Evolutionary conservation across 495 filamentous ascomycete species (phyloP), one percentile per base, ranked within the genome.

Genomic region (Aspergillus leporis): DNA sequence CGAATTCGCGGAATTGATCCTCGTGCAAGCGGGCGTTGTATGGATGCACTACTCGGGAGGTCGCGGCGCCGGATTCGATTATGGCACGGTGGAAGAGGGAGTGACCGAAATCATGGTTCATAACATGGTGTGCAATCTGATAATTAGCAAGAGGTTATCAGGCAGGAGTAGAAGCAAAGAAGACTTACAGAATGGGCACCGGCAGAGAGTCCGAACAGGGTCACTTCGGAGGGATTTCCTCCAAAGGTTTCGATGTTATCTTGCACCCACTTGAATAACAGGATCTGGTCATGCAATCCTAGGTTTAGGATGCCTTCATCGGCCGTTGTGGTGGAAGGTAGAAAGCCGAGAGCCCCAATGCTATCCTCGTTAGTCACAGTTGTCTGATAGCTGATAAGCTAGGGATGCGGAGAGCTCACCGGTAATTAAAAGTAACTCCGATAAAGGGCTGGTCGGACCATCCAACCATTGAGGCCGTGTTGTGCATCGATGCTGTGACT

Each of bases 41-140:
- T 14, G 77, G 73, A 40, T 82, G 81, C 16, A 85, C 78, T 9
- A 83, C 83, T 28, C 86, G 81, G n/a, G 85, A 84, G 2, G 81
- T 83, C 10, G 84, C 72, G 2, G 80, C 81, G 36, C 86, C 86
- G 2, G 85, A 88, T 66, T 89, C 85, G 14, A 89, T 70, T 53
- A 88, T 83, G 5, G 79, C 85, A 60, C 82, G 84, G 57, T 82
- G 77, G 58, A 88, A 88, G n/a, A 85, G 77, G 3, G 69, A 66
- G 0, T 57, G 9, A 5, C 66, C 53, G 3, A 62, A 48, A 9
- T 67, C 67, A 52, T 82, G 78, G 50, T 82, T 79, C 62, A 87
- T 78, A 36, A 89, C 70, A 59, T 87, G 87, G 56, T 88, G 87
- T 13, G 85, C 85, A 61, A 88, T 80, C 84, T 87, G 54, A n/a